Evolutionary conservation across 2,329 filamentous ascomycete genomes (phyloP).

Genomic region (Colletotrichum tabaci): DNA sequence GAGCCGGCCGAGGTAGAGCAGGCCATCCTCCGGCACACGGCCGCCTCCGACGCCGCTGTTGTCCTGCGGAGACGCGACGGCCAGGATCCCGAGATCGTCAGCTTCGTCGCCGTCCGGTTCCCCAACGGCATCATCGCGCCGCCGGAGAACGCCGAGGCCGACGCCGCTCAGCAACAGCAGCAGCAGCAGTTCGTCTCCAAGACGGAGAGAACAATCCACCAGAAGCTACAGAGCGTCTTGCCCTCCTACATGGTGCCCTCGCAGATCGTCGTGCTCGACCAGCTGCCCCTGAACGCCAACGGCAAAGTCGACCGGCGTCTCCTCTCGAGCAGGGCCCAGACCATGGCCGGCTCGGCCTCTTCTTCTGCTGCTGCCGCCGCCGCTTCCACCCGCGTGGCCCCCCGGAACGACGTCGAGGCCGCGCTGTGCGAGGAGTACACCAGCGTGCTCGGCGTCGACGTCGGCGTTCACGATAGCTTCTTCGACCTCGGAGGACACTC

Average conservation of each 20-base stretch:
- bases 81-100: background rate
- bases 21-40: background rate
- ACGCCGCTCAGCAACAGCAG: too few relatives aligned
- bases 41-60: background rate
- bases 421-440: constrained; percentile 31
- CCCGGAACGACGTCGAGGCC: constrained; percentile 16
- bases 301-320: constrained; percentile 43
- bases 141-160: background rate
- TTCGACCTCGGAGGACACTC: constrained; percentile 39
- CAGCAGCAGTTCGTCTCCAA: background rate
- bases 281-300: constrained; percentile 41
- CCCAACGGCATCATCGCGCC: background rate
- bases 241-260: constrained; percentile 44
- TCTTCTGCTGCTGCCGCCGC: constrained; percentile 14
- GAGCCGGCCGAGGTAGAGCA: constrained; percentile 22
- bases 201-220: background rate
- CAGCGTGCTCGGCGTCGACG: constrained; percentile 12
- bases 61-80: background rate
- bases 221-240: constrained; percentile 28
- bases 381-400: background rate
- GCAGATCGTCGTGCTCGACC: constrained; percentile 29
- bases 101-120: background rate
- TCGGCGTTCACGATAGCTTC: constrained; percentile 31
- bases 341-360: background rate
- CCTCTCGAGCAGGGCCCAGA: constrained; percentile 12